Conservation (phyloP, 2,329 filamentous ascomycete genomes). For the Meredithiella fracta region DNA sequence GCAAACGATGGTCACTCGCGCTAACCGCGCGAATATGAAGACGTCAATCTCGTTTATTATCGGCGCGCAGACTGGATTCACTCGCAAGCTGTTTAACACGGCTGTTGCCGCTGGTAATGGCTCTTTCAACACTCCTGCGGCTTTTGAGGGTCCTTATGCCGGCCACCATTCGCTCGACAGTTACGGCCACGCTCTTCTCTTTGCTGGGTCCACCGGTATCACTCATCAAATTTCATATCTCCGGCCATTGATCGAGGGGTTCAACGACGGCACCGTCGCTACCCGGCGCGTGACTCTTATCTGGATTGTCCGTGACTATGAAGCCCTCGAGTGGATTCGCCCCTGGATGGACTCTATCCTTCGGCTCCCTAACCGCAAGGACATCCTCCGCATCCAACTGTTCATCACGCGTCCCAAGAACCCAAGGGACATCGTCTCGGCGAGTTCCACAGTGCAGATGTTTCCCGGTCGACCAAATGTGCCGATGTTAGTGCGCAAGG, state of each 20-base stretch:
- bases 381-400: constrained; percentile 70
- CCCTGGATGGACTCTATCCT: constrained; percentile 68
- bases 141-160: constrained; percentile 80
- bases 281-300: constrained; percentile 69
- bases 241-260: constrained; percentile 55
- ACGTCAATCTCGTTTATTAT: constrained; percentile 65
- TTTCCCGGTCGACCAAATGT: constrained; percentile 79
- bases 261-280: constrained; percentile 54
- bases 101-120: constrained; percentile 38
- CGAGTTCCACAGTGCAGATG: constrained; percentile 73
- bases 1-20: constrained; percentile 22
- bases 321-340: constrained; percentile 83
- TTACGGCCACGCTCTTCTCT: constrained; percentile 80
- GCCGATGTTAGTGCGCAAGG: constrained; percentile 59
- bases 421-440: constrained; percentile 63
- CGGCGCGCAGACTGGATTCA: constrained; percentile 76
- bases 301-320: constrained; percentile 82
- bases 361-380: constrained; percentile 60
- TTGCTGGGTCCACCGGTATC: constrained; percentile 86
- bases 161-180: constrained; percentile 74
- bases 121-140: constrained; percentile 48
- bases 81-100: constrained; percentile 59
- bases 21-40: constrained; percentile 27
- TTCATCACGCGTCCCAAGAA: constrained; percentile 81
- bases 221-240: constrained; percentile 88